These are phyloP conservation scores for Boeremia exigua DNA, from an alignment of 2,329 filamentous ascomycete species.

Conservation along the genomic window DNA sequence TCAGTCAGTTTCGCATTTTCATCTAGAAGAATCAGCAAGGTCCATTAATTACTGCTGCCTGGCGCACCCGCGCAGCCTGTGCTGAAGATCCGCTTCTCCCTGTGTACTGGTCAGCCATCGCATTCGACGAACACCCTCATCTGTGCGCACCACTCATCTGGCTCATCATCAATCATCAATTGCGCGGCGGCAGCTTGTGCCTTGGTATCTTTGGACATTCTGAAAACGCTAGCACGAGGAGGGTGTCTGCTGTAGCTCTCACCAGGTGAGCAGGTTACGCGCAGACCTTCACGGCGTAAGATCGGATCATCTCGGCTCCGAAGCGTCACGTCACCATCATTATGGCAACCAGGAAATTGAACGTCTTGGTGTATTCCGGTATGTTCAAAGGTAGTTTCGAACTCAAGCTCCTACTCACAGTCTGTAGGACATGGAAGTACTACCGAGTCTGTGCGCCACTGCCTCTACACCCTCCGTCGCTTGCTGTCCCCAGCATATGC, in stretches of 20 bases:
- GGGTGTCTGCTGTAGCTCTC: constrained; percentile 9
- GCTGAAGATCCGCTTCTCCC: constrained; percentile 98
- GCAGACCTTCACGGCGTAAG: constrained; percentile 26
- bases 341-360: constrained; percentile 76
- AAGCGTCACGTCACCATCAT: constrained; percentile 28
- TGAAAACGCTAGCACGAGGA: constrained; percentile 13
- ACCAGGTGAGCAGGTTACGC: constrained; percentile 9
- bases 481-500: constrained; percentile 91
- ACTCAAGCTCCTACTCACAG: not conserved
- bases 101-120: constrained; percentile 48
- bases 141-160: constrained; percentile 83
- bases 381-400: constrained; percentile 26
- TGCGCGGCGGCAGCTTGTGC: constrained; percentile 42
- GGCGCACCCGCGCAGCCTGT: constrained; percentile 84
- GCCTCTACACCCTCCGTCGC: constrained; percentile 82
- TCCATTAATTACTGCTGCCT: not conserved
- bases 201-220: constrained; percentile 66
- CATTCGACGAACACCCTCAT: constrained; percentile 22
- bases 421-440: constrained; percentile 79
- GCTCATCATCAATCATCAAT: constrained; percentile 76
- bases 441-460: constrained; percentile 86
- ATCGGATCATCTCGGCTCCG: constrained; percentile 39
- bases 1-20: constrained; percentile 92
- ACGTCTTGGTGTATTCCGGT: constrained; percentile 94
- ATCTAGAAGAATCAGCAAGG: constrained; percentile 57